These are phyloP conservation scores for Plasmodium inui DNA, from an alignment of 169 alveolate genomes.

Conservation along the genomic window DNA sequence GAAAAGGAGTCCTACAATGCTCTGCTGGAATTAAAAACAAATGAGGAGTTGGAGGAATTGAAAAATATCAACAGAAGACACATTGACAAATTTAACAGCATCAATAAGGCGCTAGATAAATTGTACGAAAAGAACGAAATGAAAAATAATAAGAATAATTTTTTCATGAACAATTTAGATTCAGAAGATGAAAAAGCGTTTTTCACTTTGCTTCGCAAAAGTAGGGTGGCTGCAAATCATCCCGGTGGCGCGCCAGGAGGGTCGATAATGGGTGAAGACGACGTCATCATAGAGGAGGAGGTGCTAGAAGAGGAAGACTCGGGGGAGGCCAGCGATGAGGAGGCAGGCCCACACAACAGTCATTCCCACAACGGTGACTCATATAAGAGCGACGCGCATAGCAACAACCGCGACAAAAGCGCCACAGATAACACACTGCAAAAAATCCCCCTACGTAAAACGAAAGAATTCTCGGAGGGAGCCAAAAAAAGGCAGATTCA, in stretches of 20 bases:
- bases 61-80: slow-evolving; percentile 69
- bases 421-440: not conserved
- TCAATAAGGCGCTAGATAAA: slow-evolving; percentile 60
- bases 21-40: slow-evolving; percentile 45
- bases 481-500: not conserved
- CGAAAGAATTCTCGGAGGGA: not conserved
- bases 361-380: not conserved
- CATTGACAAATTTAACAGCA: slow-evolving; percentile 61
- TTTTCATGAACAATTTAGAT: slow-evolving; percentile 42
- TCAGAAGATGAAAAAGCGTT: slow-evolving; percentile 62
- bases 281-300: slow-evolving; percentile 25
- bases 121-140: slow-evolving; percentile 53
- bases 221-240: slow-evolving; percentile 6
- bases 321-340: not conserved
- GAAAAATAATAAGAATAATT: slow-evolving; percentile 34
- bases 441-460: slow-evolving; percentile 4
- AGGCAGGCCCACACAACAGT: not conserved
- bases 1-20: slow-evolving; percentile 76
- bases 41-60: slow-evolving; percentile 73
- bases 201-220: slow-evolving; percentile 47
- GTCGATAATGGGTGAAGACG: not conserved
- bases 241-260: not conserved
- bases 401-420: not conserved
- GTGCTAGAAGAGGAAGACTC: not conserved
- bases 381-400: not conserved